Conservation (phyloP, 2,329 filamentous ascomycete species). For the Fusarium setosum region DNA sequence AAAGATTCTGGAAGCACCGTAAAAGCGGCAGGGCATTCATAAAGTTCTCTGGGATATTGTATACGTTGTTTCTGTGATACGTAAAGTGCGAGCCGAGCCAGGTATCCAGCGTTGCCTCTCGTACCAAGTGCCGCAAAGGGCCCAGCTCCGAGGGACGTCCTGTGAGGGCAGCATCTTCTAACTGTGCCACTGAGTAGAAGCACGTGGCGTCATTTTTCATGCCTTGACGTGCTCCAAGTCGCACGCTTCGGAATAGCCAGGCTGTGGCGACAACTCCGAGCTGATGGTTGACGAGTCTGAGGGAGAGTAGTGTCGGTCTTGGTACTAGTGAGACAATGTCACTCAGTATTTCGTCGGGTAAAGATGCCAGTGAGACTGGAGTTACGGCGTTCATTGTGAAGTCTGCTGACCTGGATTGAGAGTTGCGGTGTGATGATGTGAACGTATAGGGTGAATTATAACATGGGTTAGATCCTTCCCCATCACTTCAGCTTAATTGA, state of each 20-base stretch:
- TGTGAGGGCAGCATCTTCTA: too few species aligned
- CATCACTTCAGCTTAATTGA: too few species aligned
- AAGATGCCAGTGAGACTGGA: not conserved
- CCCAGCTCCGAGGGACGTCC: not conserved
- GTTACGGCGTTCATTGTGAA: too few species aligned
- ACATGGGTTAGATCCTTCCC: too few species aligned
- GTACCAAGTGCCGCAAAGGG: slow-evolving; percentile 2
- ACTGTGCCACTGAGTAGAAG: not conserved
- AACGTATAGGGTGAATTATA: too few species aligned
- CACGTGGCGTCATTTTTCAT: slow-evolving; percentile 2
- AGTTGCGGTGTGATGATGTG: too few species aligned
- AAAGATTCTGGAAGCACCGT: slow-evolving; percentile 5
- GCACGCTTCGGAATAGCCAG: slow-evolving; percentile 13
- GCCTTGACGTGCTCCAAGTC: slow-evolving; percentile 5
- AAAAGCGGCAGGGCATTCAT: slow-evolving; percentile 9
- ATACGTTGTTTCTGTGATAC: too few species aligned
- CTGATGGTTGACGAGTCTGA: slow-evolving; percentile 19
- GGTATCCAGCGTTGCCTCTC: slow-evolving; percentile 23
- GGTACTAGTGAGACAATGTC: not conserved
- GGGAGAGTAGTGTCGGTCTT: slow-evolving; percentile 1
- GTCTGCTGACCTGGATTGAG: too few species aligned
- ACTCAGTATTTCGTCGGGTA: not conserved
- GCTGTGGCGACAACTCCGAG: slow-evolving; percentile 5
- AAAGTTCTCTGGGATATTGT: not conserved
- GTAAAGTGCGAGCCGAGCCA: not conserved